Evolutionary conservation across 768 basidiomycete species (phyloP), one percentile per base, ranked within the genome.

Genomic region (Leccinum barrowsii): DNA sequence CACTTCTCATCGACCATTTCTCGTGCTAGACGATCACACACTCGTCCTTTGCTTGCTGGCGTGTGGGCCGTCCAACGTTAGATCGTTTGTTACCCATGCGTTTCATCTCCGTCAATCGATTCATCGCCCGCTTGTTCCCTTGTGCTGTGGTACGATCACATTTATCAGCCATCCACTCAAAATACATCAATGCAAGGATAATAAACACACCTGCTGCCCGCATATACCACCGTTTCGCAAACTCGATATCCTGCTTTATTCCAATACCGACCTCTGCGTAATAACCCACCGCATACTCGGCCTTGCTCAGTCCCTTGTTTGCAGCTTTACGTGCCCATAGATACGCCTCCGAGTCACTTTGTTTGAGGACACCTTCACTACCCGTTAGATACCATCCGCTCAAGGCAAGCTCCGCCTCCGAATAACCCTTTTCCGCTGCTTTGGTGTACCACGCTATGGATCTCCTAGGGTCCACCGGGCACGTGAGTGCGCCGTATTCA

Each of bases 391-490:
- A 99, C 97, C 97, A 99, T 24, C 97, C 97, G 62, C 94, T 96
- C 60, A 99, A 74, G 17, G 96, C 94, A 54, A 99, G 81, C 75
- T 98, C 97, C 2, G 94, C 94, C 69, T 98, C 94, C 1, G 92
- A 78, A 70, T 96, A 89, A 2, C 95, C 95, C 75, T 96, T 94
- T 75, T 98, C 94, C 19, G 97, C 97, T 13, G 97, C 97, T 65
- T 92, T 94, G 10, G 95, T 98, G 70, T 98, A 98, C 96, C 97
- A 99, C 12, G 93, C 96, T 65, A 99, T 98, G 48, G 92, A 95
- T 57, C 92, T 82, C 56, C 87, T 82, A 8, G 97, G 94, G 73
- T 99, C 97, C 54, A 97, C 87, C 1, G 92, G 90, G 71, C 94
- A 98, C 8, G 85, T 84, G 54, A 99, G 73, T 21, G 80, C 75